A percentile compares a stretch with the other conserved stretches of the same genome.
phyloP scores from a whole-genome alignment of 306 rosid species.

The Quercus glauca region DNA sequence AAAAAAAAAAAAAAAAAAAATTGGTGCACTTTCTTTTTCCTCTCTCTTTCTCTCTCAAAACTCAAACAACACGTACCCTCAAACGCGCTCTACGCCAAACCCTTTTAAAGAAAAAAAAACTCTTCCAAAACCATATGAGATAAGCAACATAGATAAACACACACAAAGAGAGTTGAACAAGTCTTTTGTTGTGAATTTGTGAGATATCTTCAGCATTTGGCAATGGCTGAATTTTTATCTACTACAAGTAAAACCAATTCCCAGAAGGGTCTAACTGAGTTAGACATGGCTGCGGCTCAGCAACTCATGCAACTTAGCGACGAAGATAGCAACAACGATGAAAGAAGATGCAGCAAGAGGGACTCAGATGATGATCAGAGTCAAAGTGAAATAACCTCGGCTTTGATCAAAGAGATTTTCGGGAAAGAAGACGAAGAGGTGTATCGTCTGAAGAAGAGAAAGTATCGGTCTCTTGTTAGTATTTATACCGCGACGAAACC shows the following conservation, averaged over 20 bases:
- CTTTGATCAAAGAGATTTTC: conserved; percentile 46
- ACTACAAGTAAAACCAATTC: background rate
- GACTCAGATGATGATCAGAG: conserved; percentile 5
- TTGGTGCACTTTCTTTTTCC: background rate
- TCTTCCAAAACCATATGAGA: background rate
- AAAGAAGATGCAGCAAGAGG: conserved; percentile 3
- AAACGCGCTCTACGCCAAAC: conserved; percentile 19
- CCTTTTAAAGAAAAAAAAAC: background rate
- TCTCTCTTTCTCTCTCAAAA: background rate
- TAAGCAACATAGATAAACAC: background rate
- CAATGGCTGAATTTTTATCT: conserved; percentile 17
- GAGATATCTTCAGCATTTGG: background rate
- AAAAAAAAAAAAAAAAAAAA: no score
- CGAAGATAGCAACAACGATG: conserved; percentile 31
- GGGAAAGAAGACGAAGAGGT: conserved; percentile 50
- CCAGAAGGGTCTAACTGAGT: conserved; percentile 20
- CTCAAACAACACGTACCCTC: conserved; percentile 22
- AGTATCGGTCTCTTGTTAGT: conserved; percentile 41
- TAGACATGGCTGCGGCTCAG: conserved; percentile 41
- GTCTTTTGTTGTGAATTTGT: background rate
- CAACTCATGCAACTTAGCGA: conserved; percentile 58
- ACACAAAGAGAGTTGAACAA: background rate
- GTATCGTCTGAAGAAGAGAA: conserved; percentile 31
- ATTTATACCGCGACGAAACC: conserved; percentile 45
- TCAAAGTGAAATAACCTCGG: conserved; percentile 12